Percentiles rank a stretch among this genome's conserved stretches.
Conservation (phyloP, 345 rosid genomes). For the Balakata baccata region DNA sequence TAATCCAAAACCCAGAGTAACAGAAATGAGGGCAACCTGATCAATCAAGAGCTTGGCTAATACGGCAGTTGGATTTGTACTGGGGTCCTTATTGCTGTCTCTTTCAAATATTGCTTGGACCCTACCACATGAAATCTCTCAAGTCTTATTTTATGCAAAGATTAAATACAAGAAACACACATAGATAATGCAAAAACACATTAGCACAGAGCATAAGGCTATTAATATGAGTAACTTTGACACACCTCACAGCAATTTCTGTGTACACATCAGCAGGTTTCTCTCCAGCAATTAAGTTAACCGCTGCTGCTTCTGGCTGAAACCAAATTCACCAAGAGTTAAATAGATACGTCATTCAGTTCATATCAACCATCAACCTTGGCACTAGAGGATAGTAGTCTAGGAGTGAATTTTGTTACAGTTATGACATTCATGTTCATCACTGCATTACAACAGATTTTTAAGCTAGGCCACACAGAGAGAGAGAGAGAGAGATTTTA, state of each 20-base stretch:
- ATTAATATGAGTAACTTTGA: neutral
- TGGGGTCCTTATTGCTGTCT: conserved; percentile 77
- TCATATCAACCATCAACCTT: conserved; percentile 16
- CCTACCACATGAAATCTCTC: conserved; percentile 38
- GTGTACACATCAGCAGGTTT: conserved; percentile 96
- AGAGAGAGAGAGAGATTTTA: neutral
- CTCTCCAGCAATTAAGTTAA: conserved; percentile 75
- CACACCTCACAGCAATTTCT: conserved; percentile 77
- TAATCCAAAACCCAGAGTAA: conserved; percentile 9
- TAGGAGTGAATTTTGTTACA: neutral
- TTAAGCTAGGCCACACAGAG: neutral
- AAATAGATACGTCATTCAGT: conserved; percentile 8
- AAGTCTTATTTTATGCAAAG: conserved; percentile 10
- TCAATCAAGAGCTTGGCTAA: conserved; percentile 73
- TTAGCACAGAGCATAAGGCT: neutral
- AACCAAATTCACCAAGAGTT: conserved; percentile 25
- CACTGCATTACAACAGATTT: neutral
- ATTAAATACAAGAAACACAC: neutral
- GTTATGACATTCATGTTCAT: neutral
- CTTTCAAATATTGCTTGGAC: conserved; percentile 81
- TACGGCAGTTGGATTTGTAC: conserved; percentile 60
- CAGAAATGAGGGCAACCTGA: conserved; percentile 52
- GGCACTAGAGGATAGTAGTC: neutral
- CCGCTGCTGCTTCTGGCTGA: conserved; percentile 95
- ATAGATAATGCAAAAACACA: neutral